A percentile compares a stretch with the other conserved stretches of the same genome.
phyloP scores from a whole-genome alignment of 192 early-diverging fungal genomes.

The Neocallimastix lanati region DNA sequence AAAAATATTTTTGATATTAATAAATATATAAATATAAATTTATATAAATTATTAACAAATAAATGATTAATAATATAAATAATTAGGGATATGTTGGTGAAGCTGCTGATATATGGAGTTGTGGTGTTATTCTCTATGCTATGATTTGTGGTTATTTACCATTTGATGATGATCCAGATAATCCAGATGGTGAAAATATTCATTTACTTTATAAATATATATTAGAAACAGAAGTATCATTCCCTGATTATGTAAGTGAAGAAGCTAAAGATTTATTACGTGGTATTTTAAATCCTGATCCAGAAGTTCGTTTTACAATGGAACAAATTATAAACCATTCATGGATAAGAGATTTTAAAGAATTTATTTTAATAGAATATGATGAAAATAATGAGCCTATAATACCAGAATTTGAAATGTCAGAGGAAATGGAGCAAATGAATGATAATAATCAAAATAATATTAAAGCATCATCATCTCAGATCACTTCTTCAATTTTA shows the following conservation, averaged over 20 bases:
- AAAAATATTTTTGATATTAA: too few species aligned
- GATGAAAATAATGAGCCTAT: not conserved
- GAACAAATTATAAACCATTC: constrained; percentile 54
- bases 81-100: constrained; percentile 88
- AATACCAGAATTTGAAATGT: not conserved
- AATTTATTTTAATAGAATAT: not conserved
- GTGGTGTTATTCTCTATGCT: constrained; percentile 90
- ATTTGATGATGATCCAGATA: constrained; percentile 77
- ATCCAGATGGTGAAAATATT: constrained; percentile 80
- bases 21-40: too few species aligned
- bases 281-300: constrained; percentile 85
- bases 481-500: not conserved
- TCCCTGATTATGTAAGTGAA: constrained; percentile 67
- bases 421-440: not conserved
- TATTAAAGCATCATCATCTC: not conserved
- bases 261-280: constrained; percentile 60
- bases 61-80: too few species aligned
- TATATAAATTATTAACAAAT: too few species aligned
- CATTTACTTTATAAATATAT: constrained; percentile 72
- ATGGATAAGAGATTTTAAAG: constrained; percentile 8
- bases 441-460: not conserved
- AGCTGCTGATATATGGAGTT: constrained; percentile 95
- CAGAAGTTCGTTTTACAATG: constrained; percentile 51
- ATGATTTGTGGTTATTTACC: constrained; percentile 81
- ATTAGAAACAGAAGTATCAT: constrained; percentile 52